Evolutionary conservation across 208 protist genomes (phyloP), one percentile per base, ranked within the genome.

Genomic region (Trypanosomatidae sp.): DNA sequence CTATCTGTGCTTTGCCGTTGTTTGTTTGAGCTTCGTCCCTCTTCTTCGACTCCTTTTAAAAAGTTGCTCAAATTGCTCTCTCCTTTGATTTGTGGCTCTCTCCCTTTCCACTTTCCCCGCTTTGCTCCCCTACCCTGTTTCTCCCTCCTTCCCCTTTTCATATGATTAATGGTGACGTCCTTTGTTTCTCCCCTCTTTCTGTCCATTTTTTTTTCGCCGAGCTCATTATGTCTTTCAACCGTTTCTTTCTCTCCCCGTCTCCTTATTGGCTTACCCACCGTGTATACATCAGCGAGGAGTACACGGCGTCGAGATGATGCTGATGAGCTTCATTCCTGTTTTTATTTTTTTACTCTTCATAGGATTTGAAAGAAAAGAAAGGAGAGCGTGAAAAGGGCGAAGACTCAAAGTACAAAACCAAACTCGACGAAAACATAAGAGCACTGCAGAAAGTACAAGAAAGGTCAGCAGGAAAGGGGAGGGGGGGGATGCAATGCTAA

Each of bases 341-440:
- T 28, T 36, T 64, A 73, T 68, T 36, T 64, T 76, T 68, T 69
- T n/a, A 58, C 15, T 68, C 62, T 64, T 43, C 13, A 9, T 7
- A 33, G 66, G 22, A 43, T 70, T 10, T 8, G 17, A 41, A 2
- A 6, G 30, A 55, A 41, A 3, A 4, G 8, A 28, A 52, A 41
- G 36, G n/a, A 44, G 44, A 70, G 50, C 8, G 49, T 17, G 66
- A 41, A 30, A 22, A 43, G 46, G 28, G 13, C 10, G 36, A 10
- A 62, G 41, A 39, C 36, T 43, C 28, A 44, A 65, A 46, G 19
- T 13, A 9, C 33, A 15, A 65, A 30, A 2, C 28, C 3, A 8
- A n/a, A 64, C 52, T 39, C 36, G 39, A 53, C n/a, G n/a, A 52
- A 17, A 52, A 53, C 9, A 33, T 0, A 19, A 50, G n/a, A 50